Evolutionary conservation across 2,329 filamentous ascomycete species (phyloP), one percentile per base, ranked within the genome.

Genomic region (Cladosporium halotolerans): DNA sequence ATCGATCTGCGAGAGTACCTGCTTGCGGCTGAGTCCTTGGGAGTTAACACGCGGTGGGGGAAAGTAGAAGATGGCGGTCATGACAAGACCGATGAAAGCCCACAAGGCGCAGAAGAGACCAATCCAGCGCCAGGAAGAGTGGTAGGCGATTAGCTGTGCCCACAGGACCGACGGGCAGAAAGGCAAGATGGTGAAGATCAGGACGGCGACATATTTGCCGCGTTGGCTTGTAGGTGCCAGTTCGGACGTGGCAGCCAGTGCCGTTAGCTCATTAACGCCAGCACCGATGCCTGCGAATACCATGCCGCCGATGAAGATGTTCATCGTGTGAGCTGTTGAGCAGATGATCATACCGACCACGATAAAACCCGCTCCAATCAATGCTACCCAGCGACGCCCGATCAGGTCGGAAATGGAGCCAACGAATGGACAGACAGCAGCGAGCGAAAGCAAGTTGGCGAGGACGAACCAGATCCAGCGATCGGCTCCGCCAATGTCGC

Each of bases 241-340:
- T 65, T 88, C 85, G 2, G 82, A 81, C 2, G 84, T 85, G 40
- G 78, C 85, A 33, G 85, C 83, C 13, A 88, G 73, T 3, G 84
- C 83, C 7, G 82, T 87, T 18, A 88, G 72, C 66, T 88, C 84
- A 61, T 83, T 84, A 57, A 88, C 76, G 11, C 84, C 84, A 13
- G 84, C 83, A 33, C 84, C 84, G 9, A 82, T 72, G 7, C 85
- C 85, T 10, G 82, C 76, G 57, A 87, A 73, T 8, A 78, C 76
- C 75, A 78, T 78, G 33, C 76, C 76, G 79, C 80, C 78, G 58
- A 86, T 85, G 57, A 84, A 83, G 28, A 72, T 68, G 57, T 82
- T 81, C 78, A 85, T 85, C 9, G 62, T 70, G 19, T 79, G 65
- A 2, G 82, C 78, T 1, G 79, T 81, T 4, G 78, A 77, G 53